Percentiles rank a stretch among this genome's conserved stretches.
phyloP scores from a whole-genome alignment of 805 yeast genomes.

The Saccharomycopsis capsularis region DNA sequence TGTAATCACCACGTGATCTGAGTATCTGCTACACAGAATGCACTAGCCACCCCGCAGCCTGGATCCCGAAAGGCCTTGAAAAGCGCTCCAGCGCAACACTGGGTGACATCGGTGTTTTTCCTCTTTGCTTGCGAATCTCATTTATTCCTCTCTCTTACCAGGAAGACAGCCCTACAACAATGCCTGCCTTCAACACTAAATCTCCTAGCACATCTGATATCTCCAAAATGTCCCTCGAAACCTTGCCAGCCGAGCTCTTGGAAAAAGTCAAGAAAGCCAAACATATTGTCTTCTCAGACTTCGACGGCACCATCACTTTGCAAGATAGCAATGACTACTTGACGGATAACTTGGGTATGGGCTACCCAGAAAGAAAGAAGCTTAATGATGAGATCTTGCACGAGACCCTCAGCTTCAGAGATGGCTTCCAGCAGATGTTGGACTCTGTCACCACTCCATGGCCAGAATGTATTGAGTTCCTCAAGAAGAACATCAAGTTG shows the following conservation, averaged over 20 bases:
- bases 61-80: too few species aligned
- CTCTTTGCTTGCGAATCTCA: too few species aligned
- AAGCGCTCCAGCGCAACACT: too few species aligned
- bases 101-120: too few species aligned
- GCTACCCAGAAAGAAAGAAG: conserved; percentile 54
- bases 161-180: too few species aligned
- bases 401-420: conserved; percentile 64
- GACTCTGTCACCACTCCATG: conserved; percentile 64
- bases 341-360: conserved; percentile 87
- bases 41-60: too few species aligned
- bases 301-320: conserved; percentile 95
- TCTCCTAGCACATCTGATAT: too few species aligned
- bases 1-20: too few species aligned
- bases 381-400: conserved; percentile 68
- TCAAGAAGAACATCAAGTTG: conserved; percentile 59
- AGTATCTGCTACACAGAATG: too few species aligned
- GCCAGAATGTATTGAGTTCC: conserved; percentile 67
- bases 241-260: not conserved
- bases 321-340: conserved; percentile 92
- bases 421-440: conserved; percentile 80
- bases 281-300: conserved; percentile 86
- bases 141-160: too few species aligned
- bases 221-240: not conserved
- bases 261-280: conserved; percentile 12
- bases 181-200: too few species aligned